phyloP scores from a whole-genome alignment of 371 early-diverging fungal genomes.

The Gilbertella persicaria region DNA sequence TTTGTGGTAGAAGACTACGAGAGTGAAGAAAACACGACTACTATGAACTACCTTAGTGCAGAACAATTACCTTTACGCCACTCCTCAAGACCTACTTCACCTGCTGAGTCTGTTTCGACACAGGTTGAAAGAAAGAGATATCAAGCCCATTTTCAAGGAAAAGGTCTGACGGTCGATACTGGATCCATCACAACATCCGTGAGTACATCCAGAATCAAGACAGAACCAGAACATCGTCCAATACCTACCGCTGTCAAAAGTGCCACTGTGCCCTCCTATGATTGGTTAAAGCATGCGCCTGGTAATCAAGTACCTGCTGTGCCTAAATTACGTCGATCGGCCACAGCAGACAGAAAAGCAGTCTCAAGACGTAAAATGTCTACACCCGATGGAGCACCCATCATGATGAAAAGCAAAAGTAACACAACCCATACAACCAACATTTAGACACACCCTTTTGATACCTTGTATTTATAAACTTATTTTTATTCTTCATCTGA shows the following conservation, averaged over 20 bases:
- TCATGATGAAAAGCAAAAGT: neutral
- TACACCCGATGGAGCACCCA: neutral
- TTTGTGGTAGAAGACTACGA: constrained; percentile 13
- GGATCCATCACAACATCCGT: neutral
- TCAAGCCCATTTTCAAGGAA: constrained; percentile 34
- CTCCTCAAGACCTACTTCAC: neutral
- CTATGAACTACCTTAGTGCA: neutral
- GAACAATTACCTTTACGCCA: neutral
- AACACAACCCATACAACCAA: too few species aligned
- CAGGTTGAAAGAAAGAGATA: constrained; percentile 24
- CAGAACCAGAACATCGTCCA: constrained; percentile 3
- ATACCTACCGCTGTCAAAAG: constrained; percentile 27
- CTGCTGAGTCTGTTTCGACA: too few species aligned
- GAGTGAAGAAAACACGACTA: neutral
- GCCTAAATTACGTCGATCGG: constrained; percentile 23
- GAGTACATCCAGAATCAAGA: neutral
- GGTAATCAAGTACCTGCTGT: constrained; percentile 10
- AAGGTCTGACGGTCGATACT: constrained; percentile 43
- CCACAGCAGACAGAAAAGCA: constrained; percentile 28
- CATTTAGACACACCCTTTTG: too few species aligned
- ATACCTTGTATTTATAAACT: too few species aligned
- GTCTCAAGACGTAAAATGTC: constrained; percentile 16
- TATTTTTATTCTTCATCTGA: constrained; percentile 37
- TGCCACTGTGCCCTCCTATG: constrained; percentile 35
- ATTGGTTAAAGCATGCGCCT: constrained; percentile 35